Conservation (phyloP, 345 rosid species). For the Pistacia integerrima region DNA sequence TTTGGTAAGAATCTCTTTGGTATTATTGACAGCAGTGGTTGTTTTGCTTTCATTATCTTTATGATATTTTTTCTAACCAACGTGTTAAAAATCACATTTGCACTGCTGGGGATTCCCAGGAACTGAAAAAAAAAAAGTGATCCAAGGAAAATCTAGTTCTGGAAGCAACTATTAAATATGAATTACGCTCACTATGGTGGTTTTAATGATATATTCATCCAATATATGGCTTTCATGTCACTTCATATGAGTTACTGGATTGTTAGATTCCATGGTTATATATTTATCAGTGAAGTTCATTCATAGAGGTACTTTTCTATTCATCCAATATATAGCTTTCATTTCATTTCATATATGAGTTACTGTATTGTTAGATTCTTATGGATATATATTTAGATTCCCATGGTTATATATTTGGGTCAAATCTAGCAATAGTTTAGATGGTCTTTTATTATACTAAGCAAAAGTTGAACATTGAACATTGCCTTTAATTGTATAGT, state of each 20-base stretch:
- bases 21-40: constrained; percentile 16
- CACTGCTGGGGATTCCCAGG: neutral
- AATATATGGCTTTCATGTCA: neutral
- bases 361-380: too few species aligned
- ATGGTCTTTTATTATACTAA: neutral
- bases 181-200: neutral
- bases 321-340: too few species aligned
- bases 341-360: too few species aligned
- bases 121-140: neutral
- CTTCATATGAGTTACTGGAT: neutral
- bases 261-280: neutral
- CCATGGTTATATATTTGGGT: too few species aligned
- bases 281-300: too few species aligned
- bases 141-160: neutral
- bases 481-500: neutral
- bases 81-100: neutral
- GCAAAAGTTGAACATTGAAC: neutral
- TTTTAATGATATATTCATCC: neutral
- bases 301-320: too few species aligned
- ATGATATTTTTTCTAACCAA: neutral
- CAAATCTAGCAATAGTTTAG: neutral
- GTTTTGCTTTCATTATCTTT: constrained; percentile 1
- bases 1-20: constrained; percentile 57
- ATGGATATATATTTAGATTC: too few species aligned
- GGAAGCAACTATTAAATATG: constrained; percentile 2